Base-by-base conservation (phyloP, 2,329 filamentous ascomycete species). In the Fusarium chaquense region DNA sequence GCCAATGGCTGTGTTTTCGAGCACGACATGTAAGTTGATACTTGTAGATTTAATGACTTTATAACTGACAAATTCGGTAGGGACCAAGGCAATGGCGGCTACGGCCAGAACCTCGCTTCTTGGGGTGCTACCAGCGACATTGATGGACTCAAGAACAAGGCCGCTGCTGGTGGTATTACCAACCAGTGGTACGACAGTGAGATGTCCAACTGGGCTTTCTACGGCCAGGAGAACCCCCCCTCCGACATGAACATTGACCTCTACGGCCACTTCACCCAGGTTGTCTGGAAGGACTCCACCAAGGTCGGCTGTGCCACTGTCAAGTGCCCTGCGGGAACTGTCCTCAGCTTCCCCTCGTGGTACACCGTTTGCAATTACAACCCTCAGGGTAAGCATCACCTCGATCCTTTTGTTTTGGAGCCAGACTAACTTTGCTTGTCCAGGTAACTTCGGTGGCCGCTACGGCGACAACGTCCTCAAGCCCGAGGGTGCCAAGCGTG, bases 21-120 rank as follows among this genome's bases (percentile, higher is more conserved):
- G 33, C 95, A 98, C 80, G 86, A 94, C 79, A 88, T 88, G 90
- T 93, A 87, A 83, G 89, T 84, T 7, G 5, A 18, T 18, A 7
- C 15, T 4, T 12, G 5, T 28, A 16, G 12, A 22, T 24, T 50
- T 9, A 32, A 33, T 8, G 28, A 5, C 3, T 16, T 13, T 11
- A 38, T 45, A n/a, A 26, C 80, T 85, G 66, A 85, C 75, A 62
- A 18, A n/a, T 5, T 62, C 4, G 43, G 62, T 73, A 89, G 86
- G 73, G 78, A 82, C 28, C 82, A 86, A 47, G 87, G 87, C 67
- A 84, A 83, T 52, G 89, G 88, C 58, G 84, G 86, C 45, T 97
- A 96, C 77, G 96, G 96, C 69, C 96, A 99, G 83, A 99, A 98
- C 86, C 90, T 98, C 62, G 95, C 93, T 76, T 90, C 90, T 72